Evolutionary conservation across 768 basidiomycete genomes (phyloP).

Genomic region (Termitomyces sp.): DNA sequence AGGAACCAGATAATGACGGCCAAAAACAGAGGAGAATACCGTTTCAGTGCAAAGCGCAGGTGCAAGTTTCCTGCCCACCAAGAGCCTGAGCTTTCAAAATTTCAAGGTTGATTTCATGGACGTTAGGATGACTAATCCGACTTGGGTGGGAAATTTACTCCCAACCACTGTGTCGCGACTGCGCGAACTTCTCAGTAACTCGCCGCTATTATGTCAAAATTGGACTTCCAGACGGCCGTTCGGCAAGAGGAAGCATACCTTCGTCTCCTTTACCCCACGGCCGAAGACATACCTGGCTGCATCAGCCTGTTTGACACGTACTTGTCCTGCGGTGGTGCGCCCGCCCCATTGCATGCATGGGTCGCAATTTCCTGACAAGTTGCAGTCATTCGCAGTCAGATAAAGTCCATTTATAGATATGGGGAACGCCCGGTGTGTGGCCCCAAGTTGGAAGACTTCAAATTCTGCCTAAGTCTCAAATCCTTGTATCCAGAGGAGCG

Average conservation of each 20-base stretch:
- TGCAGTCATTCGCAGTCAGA: conserved; percentile 72
- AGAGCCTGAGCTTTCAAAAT: not conserved
- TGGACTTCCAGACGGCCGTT: conserved; percentile 51
- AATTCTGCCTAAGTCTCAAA: conserved; percentile 88
- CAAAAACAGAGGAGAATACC: not conserved
- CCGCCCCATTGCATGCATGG: conserved; percentile 8
- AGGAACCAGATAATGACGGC: not conserved
- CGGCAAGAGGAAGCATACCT: conserved; percentile 69
- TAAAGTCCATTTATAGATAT: conserved; percentile 83
- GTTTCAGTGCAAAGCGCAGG: not conserved
- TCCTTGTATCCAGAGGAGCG: conserved; percentile 70
- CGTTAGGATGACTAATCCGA: not conserved
- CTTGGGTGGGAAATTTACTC: not conserved
- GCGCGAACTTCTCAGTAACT: not conserved
- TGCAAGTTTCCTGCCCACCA: not conserved
- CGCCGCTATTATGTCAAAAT: conserved; percentile 35
- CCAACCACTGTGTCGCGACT: not conserved
- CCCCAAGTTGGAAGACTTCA: conserved; percentile 85
- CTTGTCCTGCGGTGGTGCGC: conserved; percentile 60
- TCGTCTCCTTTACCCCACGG: conserved; percentile 60
- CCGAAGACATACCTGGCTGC: conserved; percentile 80
- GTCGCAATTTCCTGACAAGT: not conserved
- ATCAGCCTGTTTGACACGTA: conserved; percentile 71
- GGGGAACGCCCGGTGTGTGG: conserved; percentile 71
- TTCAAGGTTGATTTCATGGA: no score